Conservation (phyloP, 139 green algal genomes). For the Micractinium sp. region DNA sequence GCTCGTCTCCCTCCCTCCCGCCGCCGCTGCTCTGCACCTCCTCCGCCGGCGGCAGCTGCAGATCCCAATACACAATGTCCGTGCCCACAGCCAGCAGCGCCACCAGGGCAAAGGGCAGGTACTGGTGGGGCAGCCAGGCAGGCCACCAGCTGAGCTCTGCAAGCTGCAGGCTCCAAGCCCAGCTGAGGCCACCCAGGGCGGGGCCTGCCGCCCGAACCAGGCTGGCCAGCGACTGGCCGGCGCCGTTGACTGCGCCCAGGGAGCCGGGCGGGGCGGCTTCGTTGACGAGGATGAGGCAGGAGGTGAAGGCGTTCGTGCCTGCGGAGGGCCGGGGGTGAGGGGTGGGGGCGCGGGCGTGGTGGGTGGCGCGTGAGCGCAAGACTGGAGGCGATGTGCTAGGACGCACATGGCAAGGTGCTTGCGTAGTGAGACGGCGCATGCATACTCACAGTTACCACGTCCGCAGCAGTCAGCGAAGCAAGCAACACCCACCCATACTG, state of each 20-base stretch:
- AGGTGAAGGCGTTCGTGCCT: conserved; percentile 60
- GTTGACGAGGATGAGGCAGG: conserved; percentile 73
- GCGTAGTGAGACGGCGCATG: no score
- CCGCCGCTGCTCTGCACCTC: not conserved
- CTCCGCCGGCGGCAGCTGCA: not conserved
- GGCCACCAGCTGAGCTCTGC: not conserved
- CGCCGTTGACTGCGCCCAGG: conserved; percentile 73
- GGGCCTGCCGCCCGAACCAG: conserved; percentile 67
- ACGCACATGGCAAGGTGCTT: no score
- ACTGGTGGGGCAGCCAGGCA: conserved; percentile 55
- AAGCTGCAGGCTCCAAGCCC: conserved; percentile 51
- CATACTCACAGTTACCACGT: no score
- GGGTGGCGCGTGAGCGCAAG: no score
- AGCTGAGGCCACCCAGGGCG: conserved; percentile 65
- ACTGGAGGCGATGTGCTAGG: no score
- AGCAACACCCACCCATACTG: no score
- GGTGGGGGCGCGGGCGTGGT: no score
- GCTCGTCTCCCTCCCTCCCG: no score
- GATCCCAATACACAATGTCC: conserved; percentile 30
- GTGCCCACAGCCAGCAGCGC: conserved; percentile 30
- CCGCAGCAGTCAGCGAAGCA: no score
- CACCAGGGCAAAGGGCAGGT: conserved; percentile 64
- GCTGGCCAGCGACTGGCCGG: conserved; percentile 67
- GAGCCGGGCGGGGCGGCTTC: conserved; percentile 17
- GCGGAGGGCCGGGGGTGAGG: not conserved